Conservation (phyloP, 345 rosid genomes). For the Trapa incisa region DNA sequence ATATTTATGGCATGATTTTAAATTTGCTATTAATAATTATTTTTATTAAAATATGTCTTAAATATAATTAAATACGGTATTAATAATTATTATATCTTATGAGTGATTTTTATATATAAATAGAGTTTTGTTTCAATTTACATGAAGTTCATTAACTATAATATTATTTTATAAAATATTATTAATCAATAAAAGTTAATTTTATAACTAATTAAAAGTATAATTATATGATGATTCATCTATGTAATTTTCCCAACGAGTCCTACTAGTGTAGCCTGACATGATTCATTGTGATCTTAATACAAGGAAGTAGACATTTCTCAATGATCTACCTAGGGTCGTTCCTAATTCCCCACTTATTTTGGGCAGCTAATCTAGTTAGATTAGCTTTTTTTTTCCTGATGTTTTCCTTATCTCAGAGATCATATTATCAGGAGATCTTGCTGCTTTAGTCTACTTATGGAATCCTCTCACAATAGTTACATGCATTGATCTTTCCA, state of each 20-base stretch:
- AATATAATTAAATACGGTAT: no score
- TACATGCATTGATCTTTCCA: constrained; percentile 74
- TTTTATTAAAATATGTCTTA: no score
- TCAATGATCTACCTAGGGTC: not conserved
- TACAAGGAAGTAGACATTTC: not conserved
- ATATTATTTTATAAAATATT: no score
- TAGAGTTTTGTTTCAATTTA: no score
- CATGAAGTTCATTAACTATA: no score
- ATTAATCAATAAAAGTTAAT: no score
- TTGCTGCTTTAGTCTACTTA: constrained; percentile 73
- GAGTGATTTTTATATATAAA: no score
- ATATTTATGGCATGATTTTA: no score
- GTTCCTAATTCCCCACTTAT: not conserved
- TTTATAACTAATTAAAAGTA: no score
- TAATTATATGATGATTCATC: not conserved
- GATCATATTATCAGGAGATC: constrained; percentile 48
- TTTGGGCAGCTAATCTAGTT: not conserved
- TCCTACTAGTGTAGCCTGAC: not conserved
- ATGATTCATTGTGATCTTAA: not conserved
- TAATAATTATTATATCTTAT: no score
- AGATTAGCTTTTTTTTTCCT: no score
- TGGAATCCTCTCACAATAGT: constrained; percentile 89
- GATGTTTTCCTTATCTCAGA: constrained; percentile 23
- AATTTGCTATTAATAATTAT: no score
- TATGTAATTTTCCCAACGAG: not conserved